Base-by-base conservation (phyloP, 2,329 filamentous ascomycete species). In the Fusarium hostae region DNA sequence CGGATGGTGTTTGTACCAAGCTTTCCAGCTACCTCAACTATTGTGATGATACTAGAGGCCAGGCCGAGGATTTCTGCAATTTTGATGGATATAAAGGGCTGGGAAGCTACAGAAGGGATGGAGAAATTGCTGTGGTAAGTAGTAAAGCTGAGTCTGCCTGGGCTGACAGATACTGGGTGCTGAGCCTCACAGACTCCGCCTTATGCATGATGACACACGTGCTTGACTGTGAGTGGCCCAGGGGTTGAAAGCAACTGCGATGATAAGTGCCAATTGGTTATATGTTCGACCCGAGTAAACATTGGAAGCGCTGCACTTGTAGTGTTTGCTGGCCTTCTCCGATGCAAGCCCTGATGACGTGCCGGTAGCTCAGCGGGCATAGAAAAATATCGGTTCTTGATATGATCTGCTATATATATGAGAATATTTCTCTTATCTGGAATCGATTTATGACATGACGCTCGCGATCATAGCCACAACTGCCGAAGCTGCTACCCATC, bases 11-110 rank as follows among this genome's bases (percentile, higher is more conserved):
- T 71, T 1, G 61, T 47, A 20, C 54, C 67, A 3, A 75, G n/a
- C 30, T 75, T 73, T 5, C 64, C 66, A 1, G 51, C 72, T 8
- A 71, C 61, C 12, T 60, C 56, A 3, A 69, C 60, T 8, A 75
- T 50, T 7, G 72, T 62, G 34, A 75, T 75, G 16, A 64, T 61
- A 30, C 70, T 59, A 1, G 70, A 67, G 1, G 63, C 70, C 7
- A 73, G 8, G 16, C 72, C 59, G 2, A 75, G 55, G 1, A 44
- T 39, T 15, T 73, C 73, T 6, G 73, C 70, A 72, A 75, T 75
- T 2, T n/a, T 4, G 8, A 20, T 34, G 8, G 7, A 12, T 1
- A 15, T 50, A n/a, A 5, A 9, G 9, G 0, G 2, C 5, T n/a
- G 4, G 0, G 3, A 26, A 45, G 0, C 1, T 20, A 9, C 2